These are phyloP conservation scores for Eimeria praecox DNA, from an alignment of 169 alveolate genomes.

Conservation along the genomic window DNA sequence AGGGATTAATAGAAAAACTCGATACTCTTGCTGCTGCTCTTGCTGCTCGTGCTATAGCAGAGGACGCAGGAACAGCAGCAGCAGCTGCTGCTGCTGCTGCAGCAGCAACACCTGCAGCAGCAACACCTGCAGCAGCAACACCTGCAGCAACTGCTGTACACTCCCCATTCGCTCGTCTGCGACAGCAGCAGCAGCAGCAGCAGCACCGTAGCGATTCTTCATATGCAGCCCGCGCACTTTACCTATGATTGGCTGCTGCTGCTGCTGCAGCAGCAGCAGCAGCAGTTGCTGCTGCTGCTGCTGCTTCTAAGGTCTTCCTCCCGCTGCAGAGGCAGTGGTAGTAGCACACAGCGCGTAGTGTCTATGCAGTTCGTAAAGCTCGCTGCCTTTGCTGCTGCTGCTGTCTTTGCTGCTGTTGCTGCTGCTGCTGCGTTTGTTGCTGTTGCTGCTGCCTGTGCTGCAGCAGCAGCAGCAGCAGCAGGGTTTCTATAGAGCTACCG, in stretches of 20 bases:
- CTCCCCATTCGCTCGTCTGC: no score
- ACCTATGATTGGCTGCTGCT: not conserved
- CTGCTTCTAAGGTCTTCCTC: not conserved
- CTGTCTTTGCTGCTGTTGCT: not conserved
- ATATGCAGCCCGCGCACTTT: not conserved
- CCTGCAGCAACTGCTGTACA: not conserved
- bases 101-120: not conserved
- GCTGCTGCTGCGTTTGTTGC: not conserved
- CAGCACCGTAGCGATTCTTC: not conserved
- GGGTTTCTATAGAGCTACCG: not conserved
- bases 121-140: slow-evolving; percentile 29
- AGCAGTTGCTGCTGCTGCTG: not conserved
- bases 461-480: not conserved
- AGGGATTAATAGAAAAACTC: slow-evolving; percentile 4
- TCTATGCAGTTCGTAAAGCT: not conserved
- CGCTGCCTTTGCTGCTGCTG: not conserved
- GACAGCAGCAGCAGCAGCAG: slow-evolving; percentile 15
- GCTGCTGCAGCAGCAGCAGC: not conserved
- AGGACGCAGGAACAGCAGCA: not conserved
- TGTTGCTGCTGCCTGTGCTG: not conserved
- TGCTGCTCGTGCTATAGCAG: slow-evolving; percentile 67
- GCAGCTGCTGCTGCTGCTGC: slow-evolving; percentile 17
- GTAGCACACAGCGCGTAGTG: not conserved
- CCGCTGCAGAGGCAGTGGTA: not conserved
- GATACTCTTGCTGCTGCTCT: slow-evolving; percentile 56